Conservation (phyloP, 805 yeast genomes). For the Cyberlindnera meyerae region DNA sequence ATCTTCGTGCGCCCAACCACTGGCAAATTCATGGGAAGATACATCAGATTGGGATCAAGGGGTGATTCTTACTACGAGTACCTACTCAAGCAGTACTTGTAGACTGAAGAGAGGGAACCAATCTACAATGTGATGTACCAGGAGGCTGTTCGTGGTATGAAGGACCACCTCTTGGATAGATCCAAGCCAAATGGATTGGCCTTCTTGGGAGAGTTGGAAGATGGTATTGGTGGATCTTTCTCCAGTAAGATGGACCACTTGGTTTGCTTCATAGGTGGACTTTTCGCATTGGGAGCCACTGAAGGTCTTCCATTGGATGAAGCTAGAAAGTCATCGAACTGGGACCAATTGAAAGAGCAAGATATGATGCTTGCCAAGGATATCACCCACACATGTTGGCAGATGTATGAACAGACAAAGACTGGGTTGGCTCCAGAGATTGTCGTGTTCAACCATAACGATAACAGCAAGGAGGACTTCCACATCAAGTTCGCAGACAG, state of each 20-base stretch:
- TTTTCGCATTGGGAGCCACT: constrained; percentile 86
- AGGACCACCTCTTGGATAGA: constrained; percentile 53
- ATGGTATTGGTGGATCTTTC: constrained; percentile 57
- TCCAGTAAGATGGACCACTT: constrained; percentile 85
- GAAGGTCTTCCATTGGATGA: constrained; percentile 54
- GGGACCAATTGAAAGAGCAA: constrained; percentile 54
- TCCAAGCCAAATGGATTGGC: constrained; percentile 60
- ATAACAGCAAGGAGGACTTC: constrained; percentile 47
- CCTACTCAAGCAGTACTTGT: constrained; percentile 77
- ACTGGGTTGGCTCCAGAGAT: constrained; percentile 89
- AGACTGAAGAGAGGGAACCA: constrained; percentile 57
- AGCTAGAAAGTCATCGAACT: constrained; percentile 49
- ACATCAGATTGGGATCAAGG: constrained; percentile 80
- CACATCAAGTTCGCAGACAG: constrained; percentile 63
- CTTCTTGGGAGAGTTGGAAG: constrained; percentile 72
- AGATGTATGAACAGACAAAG: constrained; percentile 66
- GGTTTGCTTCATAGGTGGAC: constrained; percentile 88
- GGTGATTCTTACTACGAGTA: constrained; percentile 95
- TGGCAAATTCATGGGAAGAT: constrained; percentile 58
- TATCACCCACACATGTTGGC: constrained; percentile 74
- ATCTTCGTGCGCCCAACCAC: constrained; percentile 71
- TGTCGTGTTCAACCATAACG: constrained; percentile 69
- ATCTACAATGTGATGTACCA: constrained; percentile 71
- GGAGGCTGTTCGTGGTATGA: constrained; percentile 73
- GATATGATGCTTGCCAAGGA: constrained; percentile 72